These are phyloP conservation scores for Trichaptum fuscoviolaceum DNA, from an alignment of 768 basidiomycete genomes.

Conservation along the genomic window DNA sequence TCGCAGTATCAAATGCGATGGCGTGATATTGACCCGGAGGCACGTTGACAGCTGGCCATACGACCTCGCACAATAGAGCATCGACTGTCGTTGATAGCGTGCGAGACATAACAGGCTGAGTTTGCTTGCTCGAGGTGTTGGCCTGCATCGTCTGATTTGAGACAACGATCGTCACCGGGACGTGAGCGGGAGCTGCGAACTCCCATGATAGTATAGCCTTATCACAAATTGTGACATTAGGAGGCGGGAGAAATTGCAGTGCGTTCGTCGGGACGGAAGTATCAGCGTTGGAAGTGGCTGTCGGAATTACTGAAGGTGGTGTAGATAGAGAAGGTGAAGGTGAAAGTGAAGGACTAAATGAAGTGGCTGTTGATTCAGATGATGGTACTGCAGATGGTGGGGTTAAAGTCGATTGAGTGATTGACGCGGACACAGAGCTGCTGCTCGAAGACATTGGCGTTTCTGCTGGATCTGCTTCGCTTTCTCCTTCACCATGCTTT, in stretches of 20 bases:
- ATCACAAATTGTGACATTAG: conserved; percentile 26
- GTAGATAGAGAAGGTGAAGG: conserved; percentile 4
- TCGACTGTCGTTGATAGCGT: conserved; percentile 23
- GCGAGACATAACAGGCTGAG: conserved; percentile 15
- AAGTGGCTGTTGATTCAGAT: background rate
- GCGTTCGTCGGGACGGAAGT: conserved; percentile 2
- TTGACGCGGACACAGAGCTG: background rate
- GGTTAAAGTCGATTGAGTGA: background rate
- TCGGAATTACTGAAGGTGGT: conserved; percentile 6
- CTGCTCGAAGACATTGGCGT: background rate
- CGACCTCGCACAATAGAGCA: conserved; percentile 18
- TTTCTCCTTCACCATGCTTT: background rate
- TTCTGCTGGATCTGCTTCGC: background rate
- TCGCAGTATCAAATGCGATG: conserved; percentile 20
- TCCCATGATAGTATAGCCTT: conserved; percentile 23
- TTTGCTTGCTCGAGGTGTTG: background rate
- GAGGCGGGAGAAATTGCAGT: conserved; percentile 21
- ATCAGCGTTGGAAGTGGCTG: background rate
- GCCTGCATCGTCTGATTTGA: conserved; percentile 10
- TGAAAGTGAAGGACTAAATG: background rate
- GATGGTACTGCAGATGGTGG: conserved; percentile 1
- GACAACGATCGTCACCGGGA: conserved; percentile 20
- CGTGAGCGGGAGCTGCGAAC: conserved; percentile 10
- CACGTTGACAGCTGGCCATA: conserved; percentile 29
- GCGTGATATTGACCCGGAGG: conserved; percentile 29